phyloP scores from a whole-genome alignment of 2,329 filamentous ascomycete species.

The Neonectria hederae region DNA sequence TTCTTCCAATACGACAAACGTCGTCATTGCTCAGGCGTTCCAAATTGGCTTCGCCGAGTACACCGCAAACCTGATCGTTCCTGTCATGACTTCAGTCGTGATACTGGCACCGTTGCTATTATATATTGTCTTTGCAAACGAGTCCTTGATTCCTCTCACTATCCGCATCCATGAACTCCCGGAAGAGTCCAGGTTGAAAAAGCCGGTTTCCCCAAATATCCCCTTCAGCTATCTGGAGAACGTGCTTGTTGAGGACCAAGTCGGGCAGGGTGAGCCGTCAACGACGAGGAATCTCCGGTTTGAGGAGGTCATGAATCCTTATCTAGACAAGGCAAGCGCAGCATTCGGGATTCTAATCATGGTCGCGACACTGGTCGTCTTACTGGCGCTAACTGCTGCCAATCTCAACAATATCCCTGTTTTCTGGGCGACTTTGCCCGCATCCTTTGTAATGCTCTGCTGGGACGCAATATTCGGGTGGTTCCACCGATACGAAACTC shows the following conservation, averaged over 20 bases:
- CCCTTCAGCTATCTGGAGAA: constrained; percentile 64
- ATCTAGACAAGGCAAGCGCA: constrained; percentile 73
- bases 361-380: constrained; percentile 71
- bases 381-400: constrained; percentile 72
- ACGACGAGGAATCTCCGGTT: constrained; percentile 62
- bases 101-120: constrained; percentile 75
- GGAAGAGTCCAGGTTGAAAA: constrained; percentile 61
- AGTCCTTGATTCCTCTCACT: constrained; percentile 68
- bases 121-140: constrained; percentile 73
- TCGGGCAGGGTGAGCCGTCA: constrained; percentile 54
- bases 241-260: constrained; percentile 58
- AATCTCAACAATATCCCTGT: constrained; percentile 64
- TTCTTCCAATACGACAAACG: constrained; percentile 80
- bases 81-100: constrained; percentile 72
- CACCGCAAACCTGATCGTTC: constrained; percentile 81
- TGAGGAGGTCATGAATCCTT: constrained; percentile 80
- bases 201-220: constrained; percentile 77
- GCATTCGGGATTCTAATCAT: constrained; percentile 72
- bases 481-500: constrained; percentile 69
- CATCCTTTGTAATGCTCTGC: constrained; percentile 72
- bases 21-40: constrained; percentile 78
- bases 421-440: constrained; percentile 75
- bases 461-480: constrained; percentile 74
- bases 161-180: constrained; percentile 76
- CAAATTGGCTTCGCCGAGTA: constrained; percentile 76